Conservation (phyloP, 2,329 filamentous ascomycete genomes). For the Corynespora cassiicola region DNA sequence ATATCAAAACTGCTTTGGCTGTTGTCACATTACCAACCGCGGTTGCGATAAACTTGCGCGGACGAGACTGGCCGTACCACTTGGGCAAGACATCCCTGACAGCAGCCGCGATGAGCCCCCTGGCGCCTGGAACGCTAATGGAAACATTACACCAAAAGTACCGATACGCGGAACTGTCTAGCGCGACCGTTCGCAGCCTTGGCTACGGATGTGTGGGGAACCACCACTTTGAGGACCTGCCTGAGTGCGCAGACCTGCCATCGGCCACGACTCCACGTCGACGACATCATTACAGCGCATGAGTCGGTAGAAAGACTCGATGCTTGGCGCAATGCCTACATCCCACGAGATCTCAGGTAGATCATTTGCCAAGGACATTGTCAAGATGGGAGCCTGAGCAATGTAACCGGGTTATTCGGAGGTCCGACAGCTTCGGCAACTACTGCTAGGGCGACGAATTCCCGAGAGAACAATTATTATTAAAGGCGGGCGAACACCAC, state of each 20-base stretch:
- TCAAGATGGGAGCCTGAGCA: too few species aligned
- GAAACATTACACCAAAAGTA: conserved; percentile 4
- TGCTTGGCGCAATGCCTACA: too few species aligned
- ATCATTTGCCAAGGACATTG: too few species aligned
- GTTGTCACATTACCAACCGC: background rate
- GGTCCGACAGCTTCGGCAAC: conserved; percentile 27
- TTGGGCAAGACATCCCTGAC: conserved; percentile 3
- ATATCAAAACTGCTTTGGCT: too few species aligned
- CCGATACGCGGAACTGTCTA: conserved; percentile 9
- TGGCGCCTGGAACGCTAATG: conserved; percentile 6
- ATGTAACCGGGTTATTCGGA: conserved; percentile 17
- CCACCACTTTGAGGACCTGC: conserved; percentile 24
- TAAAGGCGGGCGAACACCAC: conserved; percentile 20
- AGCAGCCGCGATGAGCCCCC: conserved; percentile 1
- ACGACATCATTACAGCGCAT: conserved; percentile 20
- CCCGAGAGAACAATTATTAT: conserved; percentile 16
- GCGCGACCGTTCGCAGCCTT: conserved; percentile 21
- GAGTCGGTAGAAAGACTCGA: too few species aligned
- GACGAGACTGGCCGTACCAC: conserved; percentile 4
- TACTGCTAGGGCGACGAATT: conserved; percentile 25
- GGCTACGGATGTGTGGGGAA: conserved; percentile 39
- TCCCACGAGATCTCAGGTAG: too few species aligned
- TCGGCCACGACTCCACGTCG: conserved; percentile 10
- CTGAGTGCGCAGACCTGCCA: conserved; percentile 12
- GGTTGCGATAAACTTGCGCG: background rate